A percentile compares a stretch with the other conserved stretches of the same genome.
These are phyloP conservation scores for Diaporthe helianthi DNA, from an alignment of 2,329 filamentous ascomycete species.

Conservation along the genomic window DNA sequence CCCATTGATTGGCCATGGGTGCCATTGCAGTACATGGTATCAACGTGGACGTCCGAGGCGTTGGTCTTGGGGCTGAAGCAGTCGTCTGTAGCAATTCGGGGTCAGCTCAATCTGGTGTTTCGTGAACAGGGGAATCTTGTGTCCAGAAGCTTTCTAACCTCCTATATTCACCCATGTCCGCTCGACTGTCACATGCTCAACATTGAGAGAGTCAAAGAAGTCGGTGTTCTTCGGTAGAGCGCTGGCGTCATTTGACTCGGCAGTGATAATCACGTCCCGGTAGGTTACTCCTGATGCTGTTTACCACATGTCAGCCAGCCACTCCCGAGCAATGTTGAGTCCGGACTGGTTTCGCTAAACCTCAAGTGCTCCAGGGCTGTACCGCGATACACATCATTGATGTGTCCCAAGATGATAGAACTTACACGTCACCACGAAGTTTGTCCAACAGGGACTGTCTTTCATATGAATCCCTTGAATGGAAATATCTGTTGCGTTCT, in stretches of 20 bases:
- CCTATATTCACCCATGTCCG: conserved; percentile 60
- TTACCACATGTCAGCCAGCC: neutral
- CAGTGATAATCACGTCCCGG: conserved; percentile 61
- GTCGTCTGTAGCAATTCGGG: too few species aligned
- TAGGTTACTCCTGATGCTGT: conserved; percentile 29
- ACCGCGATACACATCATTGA: too few species aligned
- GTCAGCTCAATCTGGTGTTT: too few species aligned
- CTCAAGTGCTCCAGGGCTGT: too few species aligned
- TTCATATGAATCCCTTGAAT: conserved; percentile 65
- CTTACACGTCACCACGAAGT: conserved; percentile 63
- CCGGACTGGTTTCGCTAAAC: neutral
- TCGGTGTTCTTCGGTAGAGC: conserved; percentile 66
- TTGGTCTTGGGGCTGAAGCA: conserved; percentile 62
- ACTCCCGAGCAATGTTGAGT: neutral
- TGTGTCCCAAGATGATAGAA: neutral
- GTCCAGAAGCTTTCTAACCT: conserved; percentile 49
- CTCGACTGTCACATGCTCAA: conserved; percentile 59
- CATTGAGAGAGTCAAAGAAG: conserved; percentile 67
- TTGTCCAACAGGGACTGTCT: conserved; percentile 70
- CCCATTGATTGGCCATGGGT: conserved; percentile 65
- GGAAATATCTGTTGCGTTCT: conserved; percentile 65
- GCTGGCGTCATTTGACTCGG: conserved; percentile 53
- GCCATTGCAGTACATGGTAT: conserved; percentile 66
- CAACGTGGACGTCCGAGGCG: conserved; percentile 62
- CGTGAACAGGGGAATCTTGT: too few species aligned